Conservation (phyloP, 1,284 basidiomycete species). For the Sparassis latifolia region DNA sequence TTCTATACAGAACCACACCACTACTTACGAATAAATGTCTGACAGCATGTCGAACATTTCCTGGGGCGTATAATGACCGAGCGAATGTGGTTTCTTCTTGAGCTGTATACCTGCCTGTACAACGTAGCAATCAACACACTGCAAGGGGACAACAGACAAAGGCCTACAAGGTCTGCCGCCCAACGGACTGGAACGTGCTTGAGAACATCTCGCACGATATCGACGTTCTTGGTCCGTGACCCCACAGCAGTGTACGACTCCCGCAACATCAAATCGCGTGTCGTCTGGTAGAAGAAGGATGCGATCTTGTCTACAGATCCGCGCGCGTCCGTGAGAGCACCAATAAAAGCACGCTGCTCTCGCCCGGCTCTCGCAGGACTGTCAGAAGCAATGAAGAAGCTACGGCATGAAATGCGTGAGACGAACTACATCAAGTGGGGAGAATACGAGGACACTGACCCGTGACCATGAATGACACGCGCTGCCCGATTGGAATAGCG, state of each 20-base stretch:
- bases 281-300: conserved; percentile 56
- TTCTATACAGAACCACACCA: background rate
- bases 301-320: conserved; percentile 44
- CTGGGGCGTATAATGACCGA: conserved; percentile 52
- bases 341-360: conserved; percentile 43
- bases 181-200: conserved; percentile 61
- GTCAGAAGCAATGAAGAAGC: conserved; percentile 53
- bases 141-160: too few species aligned
- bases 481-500: conserved; percentile 44
- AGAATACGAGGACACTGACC: conserved; percentile 34
- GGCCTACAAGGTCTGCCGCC: conserved; percentile 61
- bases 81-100: conserved; percentile 45
- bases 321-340: conserved; percentile 38
- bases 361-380: conserved; percentile 31
- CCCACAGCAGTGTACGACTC: conserved; percentile 51
- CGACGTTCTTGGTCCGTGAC: conserved; percentile 44
- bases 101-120: conserved; percentile 66
- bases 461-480: conserved; percentile 48
- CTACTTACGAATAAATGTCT: conserved; percentile 60
- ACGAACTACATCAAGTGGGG: background rate
- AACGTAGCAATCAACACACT: background rate
- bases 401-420: conserved; percentile 8
- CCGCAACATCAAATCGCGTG: conserved; percentile 45
- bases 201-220: conserved; percentile 68
- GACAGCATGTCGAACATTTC: conserved; percentile 59